phyloP scores from a whole-genome alignment of 2,329 filamentous ascomycete species.

The Grosmannia serpens region DNA sequence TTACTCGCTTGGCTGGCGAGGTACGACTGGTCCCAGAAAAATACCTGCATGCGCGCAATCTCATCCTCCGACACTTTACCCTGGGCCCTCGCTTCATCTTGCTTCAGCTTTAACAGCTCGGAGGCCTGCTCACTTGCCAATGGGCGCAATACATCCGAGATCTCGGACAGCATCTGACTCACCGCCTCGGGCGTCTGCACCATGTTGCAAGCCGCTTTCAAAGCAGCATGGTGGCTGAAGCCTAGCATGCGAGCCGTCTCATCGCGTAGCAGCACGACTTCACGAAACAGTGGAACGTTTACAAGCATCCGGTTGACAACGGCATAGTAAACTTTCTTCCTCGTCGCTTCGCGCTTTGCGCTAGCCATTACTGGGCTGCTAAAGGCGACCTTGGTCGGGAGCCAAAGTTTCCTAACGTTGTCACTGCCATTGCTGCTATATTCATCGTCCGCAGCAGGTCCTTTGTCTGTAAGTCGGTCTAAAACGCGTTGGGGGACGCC shows the following conservation, averaged over 20 bases:
- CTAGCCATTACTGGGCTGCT: not conserved
- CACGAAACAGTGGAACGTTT: not conserved
- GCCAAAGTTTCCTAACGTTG: not conserved
- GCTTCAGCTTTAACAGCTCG: not conserved
- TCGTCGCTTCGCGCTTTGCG: not conserved
- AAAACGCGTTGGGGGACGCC: not conserved
- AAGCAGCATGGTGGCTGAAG: not conserved
- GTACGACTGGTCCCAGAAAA: not conserved
- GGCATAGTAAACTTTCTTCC: not conserved
- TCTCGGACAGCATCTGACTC: not conserved
- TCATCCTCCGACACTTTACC: not conserved
- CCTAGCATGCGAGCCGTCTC: not conserved
- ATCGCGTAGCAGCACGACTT: not conserved
- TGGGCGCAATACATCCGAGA: not conserved
- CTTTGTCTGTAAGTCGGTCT: not conserved
- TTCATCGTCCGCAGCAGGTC: not conserved
- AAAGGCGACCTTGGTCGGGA: not conserved
- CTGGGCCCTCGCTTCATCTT: not conserved
- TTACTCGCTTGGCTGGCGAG: not conserved
- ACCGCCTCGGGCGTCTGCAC: not conserved
- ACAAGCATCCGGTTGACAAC: not conserved
- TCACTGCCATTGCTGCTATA: not conserved
- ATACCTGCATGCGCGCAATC: not conserved
- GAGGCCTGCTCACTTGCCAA: not conserved
- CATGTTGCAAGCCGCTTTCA: not conserved